Conservation (phyloP, 768 basidiomycete species). For the Phlegmacium glaucopus region DNA sequence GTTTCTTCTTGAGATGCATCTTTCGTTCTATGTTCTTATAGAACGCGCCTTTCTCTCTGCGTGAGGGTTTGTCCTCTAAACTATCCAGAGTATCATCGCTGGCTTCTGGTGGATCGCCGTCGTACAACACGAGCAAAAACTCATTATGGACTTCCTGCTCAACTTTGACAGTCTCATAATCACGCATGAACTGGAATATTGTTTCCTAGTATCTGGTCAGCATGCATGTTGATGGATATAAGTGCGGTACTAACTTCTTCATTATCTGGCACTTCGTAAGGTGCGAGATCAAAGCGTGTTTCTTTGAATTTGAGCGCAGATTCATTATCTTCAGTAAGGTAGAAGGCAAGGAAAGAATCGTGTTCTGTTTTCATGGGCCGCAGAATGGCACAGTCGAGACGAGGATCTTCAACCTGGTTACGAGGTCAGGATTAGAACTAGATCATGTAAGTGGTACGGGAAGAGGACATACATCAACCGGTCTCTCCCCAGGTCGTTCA, state of each 20-base stretch:
- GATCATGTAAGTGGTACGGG: background rate
- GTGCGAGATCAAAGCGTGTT: slow-evolving; percentile 38
- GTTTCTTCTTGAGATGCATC: slow-evolving; percentile 83
- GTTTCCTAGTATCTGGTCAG: slow-evolving; percentile 44
- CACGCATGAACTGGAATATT: slow-evolving; percentile 72
- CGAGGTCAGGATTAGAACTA: background rate
- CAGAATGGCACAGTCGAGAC: slow-evolving; percentile 81
- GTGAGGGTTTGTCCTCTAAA: slow-evolving; percentile 19
- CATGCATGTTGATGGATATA: too few species aligned
- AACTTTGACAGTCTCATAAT: slow-evolving; percentile 85
- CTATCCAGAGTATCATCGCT: slow-evolving; percentile 30
- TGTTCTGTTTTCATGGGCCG: slow-evolving; percentile 87
- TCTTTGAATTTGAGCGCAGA: slow-evolving; percentile 65
- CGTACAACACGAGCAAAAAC: slow-evolving; percentile 72
- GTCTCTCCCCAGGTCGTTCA: slow-evolving; percentile 80
- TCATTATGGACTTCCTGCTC: slow-evolving; percentile 87
- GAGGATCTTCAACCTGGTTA: slow-evolving; percentile 66
- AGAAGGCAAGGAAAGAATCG: slow-evolving; percentile 85
- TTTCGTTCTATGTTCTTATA: slow-evolving; percentile 89
- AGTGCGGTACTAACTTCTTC: slow-evolving; percentile 42
- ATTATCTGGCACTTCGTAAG: slow-evolving; percentile 48
- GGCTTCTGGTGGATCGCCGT: slow-evolving; percentile 39
- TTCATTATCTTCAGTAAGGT: slow-evolving; percentile 75
- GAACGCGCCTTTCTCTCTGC: slow-evolving; percentile 65
- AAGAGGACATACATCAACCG: slow-evolving; percentile 52